Evolutionary conservation across 805 yeast species (phyloP), one percentile per base, ranked within the genome.

Genomic region (Suhomyces xylopsoci): DNA sequence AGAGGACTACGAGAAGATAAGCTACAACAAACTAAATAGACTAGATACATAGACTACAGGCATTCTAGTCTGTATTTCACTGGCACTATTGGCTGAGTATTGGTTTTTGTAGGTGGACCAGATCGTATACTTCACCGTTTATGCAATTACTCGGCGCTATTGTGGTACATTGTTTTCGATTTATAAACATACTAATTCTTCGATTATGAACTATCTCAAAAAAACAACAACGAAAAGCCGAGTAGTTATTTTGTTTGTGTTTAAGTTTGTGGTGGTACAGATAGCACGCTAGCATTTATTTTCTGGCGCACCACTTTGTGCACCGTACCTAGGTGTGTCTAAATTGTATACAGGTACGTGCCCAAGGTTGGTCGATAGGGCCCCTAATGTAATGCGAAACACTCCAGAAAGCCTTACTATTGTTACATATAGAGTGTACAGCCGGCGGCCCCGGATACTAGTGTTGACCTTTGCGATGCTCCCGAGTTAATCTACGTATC

Each of bases 391-490:
- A 15, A 8, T 25, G 26, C 47, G 47, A 44, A 14, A 26, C 17
- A 14, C 25, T 24, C 25, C 22, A 44, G 32, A 44, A 45, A 45
- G 48, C 48, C 48, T 45, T 32, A 30, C 17, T 14, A 45, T 45
- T 45, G 48, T 45, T 19, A 6, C 19, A 36, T 36, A 15, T 36
- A 15, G 3, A 17, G 34, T 36, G 41, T 8, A 7, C 10, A 9
- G 3, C 41, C 19, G 41, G 41, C 14, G 42, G 22, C 22, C 20
- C 42, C 42, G 42, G 14, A 38, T 19, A 17, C 9, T 19, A n/a
- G 12, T 14, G 17, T n/a, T 6, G 5, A 38, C 14, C 22, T 12
- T 9, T 4, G 15, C 24, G 22, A 7, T 38, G 7, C n/a, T 9
- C 24, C 22, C 6, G 12, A 17, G 42, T 38, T n/a, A 9, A 38